Base-by-base conservation (phyloP, 225 moss, liverwort and hornwort genomes). In the Asterella californica region DNA sequence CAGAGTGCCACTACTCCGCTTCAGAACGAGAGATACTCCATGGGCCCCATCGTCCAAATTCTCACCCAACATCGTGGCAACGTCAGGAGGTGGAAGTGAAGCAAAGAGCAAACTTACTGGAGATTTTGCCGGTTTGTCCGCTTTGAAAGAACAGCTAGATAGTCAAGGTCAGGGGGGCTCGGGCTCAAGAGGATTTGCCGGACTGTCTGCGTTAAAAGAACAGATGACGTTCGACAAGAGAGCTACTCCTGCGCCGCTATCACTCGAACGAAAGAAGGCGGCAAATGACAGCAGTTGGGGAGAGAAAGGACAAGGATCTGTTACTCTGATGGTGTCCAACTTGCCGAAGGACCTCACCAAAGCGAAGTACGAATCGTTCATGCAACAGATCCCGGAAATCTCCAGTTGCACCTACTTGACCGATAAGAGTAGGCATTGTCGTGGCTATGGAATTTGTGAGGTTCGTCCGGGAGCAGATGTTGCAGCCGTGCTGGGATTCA, bases 371-470 rank as follows among this genome's bases (percentile, higher is more conserved):
- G 50, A 67, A 38, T 19, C 10, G 24, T 19, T 81, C 27, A 81
- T 86, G 86, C n/a, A 78, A 59, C 48, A 70, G 61, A 76, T 83
- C 70, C 83, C 86, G 22, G 74, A 81, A 46, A 46, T 86, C 55
- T 53, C 62, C 17, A 69, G 69, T 33, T 86, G 80, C 67, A 74
- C 46, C 17, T 83, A 75, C 54, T 46, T 86, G 55, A 61, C 15
- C 3, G 68, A 81, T 74, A 74, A 61, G 63, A 67, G 29, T 36
- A 83, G 80, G 22, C 47, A 46, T 24, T 86, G 86, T 61, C 74
- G 83, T 17, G 78, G 81, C 37, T 83, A 86, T 65, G 74, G 83
- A 47, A 81, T 83, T 27, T 86, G 86, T 46, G 83, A 81, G 34
- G 59, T 78, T n/a, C 74, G 73, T 10, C 48, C 83, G 10, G 80